Percentiles rank a stretch among this genome's conserved stretches.
phyloP scores from a whole-genome alignment of 306 rosid species.

The Glycine tomentella region DNA sequence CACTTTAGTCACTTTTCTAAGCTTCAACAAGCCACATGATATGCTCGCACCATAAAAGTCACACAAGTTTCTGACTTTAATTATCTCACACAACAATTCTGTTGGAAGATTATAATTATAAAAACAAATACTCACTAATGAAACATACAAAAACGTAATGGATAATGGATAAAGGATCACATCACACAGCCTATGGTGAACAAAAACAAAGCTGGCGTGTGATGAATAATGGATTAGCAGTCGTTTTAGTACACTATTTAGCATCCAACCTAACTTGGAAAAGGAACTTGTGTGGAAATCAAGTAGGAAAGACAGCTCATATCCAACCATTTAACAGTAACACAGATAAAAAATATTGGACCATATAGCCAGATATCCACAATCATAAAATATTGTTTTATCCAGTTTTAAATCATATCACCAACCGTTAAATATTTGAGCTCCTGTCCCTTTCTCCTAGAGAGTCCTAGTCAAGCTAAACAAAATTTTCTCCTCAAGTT shows the following conservation, averaged over 20 bases:
- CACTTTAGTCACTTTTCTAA: too few species aligned
- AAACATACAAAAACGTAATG: background rate
- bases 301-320: constrained; percentile 49
- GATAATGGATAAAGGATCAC: background rate
- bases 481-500: constrained; percentile 38
- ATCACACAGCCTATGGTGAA: constrained; percentile 20
- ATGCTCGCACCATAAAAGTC: background rate
- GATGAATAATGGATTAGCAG: constrained; percentile 15
- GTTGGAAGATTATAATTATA: background rate
- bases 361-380: constrained; percentile 28
- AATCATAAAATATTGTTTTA: constrained; percentile 38
- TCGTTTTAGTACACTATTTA: background rate
- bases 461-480: constrained; percentile 25
- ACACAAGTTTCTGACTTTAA: background rate
- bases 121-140: background rate
- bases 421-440: constrained; percentile 43
- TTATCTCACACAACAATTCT: constrained; percentile 2
- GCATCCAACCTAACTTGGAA: constrained; percentile 24
- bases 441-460: constrained; percentile 38
- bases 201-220: constrained; percentile 37
- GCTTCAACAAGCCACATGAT: background rate
- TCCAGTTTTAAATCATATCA: constrained; percentile 49
- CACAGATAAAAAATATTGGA: constrained; percentile 43
- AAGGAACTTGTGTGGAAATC: background rate
- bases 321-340: constrained; percentile 41